Evolutionary conservation across 768 basidiomycete species (phyloP), one percentile per base, ranked within the genome.

Genomic region (Naganishia antarctica): DNA sequence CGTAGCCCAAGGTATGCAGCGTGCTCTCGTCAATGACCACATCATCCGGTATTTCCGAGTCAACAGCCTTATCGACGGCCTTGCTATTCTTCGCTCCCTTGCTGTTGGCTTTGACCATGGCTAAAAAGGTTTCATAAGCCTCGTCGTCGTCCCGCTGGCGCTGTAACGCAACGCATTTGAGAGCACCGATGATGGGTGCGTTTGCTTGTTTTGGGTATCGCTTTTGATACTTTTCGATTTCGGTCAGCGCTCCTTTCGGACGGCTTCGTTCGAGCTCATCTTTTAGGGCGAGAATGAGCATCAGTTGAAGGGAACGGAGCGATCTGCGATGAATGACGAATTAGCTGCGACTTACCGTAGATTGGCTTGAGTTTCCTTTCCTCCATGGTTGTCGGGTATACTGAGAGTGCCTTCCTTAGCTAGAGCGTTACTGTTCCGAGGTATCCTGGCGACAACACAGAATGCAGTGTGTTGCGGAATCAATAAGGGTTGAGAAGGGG

Each of bases 351-450:
- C 34, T 31, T 28, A 40, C 53, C 49, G n/a, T 63, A 63, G 18
- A 63, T 49, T 18, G 62, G 62, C 41, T 53, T 50, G 25, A 63
- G 62, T 15, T 49, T 48, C 15, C 62, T 34, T 31, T 63, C 62
- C 44, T 63, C 62, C 50, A 63, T 57, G n/a, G n/a, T n/a, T 25
- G 15, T 18, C 6, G 43, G 11, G 43, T 18, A n/a, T n/a, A n/a
- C n/a, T n/a, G n/a, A n/a, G n/a, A n/a, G n/a, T n/a, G n/a, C n/a
- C n/a, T n/a, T n/a, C n/a, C n/a, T n/a, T n/a, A n/a, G n/a, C n/a
- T n/a, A n/a, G n/a, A n/a, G n/a, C n/a, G n/a, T n/a, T n/a, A n/a
- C n/a, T n/a, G n/a, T n/a, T n/a, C n/a, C n/a, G n/a, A n/a, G n/a
- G n/a, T n/a, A n/a, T n/a, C n/a, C n/a, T n/a, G n/a, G n/a, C n/a